A percentile compares a stretch with the other conserved stretches of the same genome.
phyloP scores from a whole-genome alignment of 805 yeast species.

The Jamesozyma lodderae region DNA sequence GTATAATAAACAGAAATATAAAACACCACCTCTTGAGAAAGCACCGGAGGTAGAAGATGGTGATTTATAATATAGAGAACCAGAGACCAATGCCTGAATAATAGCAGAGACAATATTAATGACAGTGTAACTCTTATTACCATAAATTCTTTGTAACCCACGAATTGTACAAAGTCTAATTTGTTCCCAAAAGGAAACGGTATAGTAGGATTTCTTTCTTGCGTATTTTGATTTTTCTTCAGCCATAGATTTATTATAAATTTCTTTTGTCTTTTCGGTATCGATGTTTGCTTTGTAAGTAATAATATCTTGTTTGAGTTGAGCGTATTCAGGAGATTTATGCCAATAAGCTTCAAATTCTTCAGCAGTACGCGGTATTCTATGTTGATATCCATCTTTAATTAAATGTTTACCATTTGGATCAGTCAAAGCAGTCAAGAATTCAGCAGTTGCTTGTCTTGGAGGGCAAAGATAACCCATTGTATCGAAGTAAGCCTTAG shows the following conservation, averaged over 20 bases:
- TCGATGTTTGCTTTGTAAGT: slow-evolving; percentile 20
- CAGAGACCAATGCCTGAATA: slow-evolving; percentile 50
- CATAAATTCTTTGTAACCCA: slow-evolving; percentile 46
- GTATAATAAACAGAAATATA: slow-evolving; percentile 52
- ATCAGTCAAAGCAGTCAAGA: slow-evolving; percentile 51
- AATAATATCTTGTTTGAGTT: slow-evolving; percentile 38
- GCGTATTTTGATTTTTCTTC: slow-evolving; percentile 24
- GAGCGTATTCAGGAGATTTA: slow-evolving; percentile 32
- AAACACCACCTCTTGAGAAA: slow-evolving; percentile 55
- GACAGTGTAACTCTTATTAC: slow-evolving; percentile 46
- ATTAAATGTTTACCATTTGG: slow-evolving; percentile 37
- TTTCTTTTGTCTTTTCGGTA: slow-evolving; percentile 29
- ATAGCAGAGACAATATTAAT: slow-evolving; percentile 27
- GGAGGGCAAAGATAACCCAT: slow-evolving; percentile 52
- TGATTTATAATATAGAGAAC: slow-evolving; percentile 52
- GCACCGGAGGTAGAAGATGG: slow-evolving; percentile 46
- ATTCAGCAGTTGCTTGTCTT: slow-evolving; percentile 55
- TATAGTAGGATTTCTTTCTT: slow-evolving; percentile 20
- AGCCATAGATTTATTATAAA: slow-evolving; percentile 25
- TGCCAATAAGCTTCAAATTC: slow-evolving; percentile 44
- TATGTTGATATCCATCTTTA: slow-evolving; percentile 38
- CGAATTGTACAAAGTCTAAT: slow-evolving; percentile 41
- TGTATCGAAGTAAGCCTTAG: slow-evolving; percentile 42
- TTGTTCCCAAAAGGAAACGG: slow-evolving; percentile 36
- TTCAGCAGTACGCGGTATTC: slow-evolving; percentile 48